Evolutionary conservation across 148 eudicot species (phyloP).

Genomic region (Rheum nobile): DNA sequence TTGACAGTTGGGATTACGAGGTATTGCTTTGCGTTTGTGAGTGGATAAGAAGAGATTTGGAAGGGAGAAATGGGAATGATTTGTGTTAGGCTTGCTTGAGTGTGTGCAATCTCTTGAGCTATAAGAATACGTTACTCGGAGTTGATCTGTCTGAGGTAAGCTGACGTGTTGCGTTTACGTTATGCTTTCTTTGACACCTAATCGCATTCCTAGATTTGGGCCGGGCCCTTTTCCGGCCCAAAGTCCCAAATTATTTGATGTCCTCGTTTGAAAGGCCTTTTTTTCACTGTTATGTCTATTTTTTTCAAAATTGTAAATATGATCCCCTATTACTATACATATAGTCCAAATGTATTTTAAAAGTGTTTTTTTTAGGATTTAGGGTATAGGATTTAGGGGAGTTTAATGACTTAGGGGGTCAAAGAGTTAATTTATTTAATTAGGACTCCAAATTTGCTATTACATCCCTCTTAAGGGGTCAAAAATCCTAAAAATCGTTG

Average conservation of each 20-base stretch:
- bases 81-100: background rate
- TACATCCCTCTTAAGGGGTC: too few species aligned
- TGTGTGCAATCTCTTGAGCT: background rate
- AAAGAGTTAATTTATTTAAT: too few species aligned
- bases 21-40: background rate
- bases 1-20: background rate
- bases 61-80: background rate
- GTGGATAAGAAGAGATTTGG: background rate
- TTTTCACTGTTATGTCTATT: too few species aligned
- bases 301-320: too few species aligned
- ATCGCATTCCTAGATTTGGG: background rate
- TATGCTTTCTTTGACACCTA: background rate
- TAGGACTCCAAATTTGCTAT: too few species aligned
- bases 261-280: too few species aligned
- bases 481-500: too few species aligned
- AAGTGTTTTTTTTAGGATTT: too few species aligned
- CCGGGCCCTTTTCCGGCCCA: background rate
- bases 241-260: background rate
- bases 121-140: background rate
- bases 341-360: too few species aligned
- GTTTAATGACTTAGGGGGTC: too few species aligned
- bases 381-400: too few species aligned
- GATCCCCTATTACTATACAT: too few species aligned
- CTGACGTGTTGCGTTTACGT: background rate
- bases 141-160: conserved; percentile 1